These are phyloP conservation scores for Mycosarcoma maydis DNA, from an alignment of 1,284 basidiomycete species.

Conservation along the genomic window DNA sequence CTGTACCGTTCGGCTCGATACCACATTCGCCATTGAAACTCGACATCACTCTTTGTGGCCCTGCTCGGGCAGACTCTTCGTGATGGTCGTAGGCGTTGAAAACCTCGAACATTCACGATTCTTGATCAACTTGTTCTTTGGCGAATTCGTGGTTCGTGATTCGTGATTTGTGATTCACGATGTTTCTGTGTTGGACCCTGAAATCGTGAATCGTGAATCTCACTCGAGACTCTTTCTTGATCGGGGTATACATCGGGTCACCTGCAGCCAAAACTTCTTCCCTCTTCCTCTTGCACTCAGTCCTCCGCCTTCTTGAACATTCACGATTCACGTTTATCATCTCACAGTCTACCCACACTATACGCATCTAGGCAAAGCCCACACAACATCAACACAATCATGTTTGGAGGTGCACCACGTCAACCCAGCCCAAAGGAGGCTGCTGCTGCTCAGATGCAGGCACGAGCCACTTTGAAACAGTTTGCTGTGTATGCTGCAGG, in stretches of 20 bases:
- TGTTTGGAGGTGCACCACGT: constrained; percentile 48
- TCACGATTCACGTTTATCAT: background rate
- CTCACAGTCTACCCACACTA: background rate
- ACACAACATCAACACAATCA: too few relatives aligned
- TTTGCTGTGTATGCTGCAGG: constrained; percentile 37
- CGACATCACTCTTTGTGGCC: constrained; percentile 14
- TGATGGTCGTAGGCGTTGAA: too few relatives aligned
- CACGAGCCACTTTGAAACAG: constrained; percentile 24
- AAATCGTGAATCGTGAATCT: too few relatives aligned
- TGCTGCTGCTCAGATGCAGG: constrained; percentile 31
- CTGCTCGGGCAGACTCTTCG: too few relatives aligned
- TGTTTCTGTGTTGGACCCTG: background rate
- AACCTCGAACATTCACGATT: too few relatives aligned
- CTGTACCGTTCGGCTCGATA: background rate
- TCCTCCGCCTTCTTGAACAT: background rate
- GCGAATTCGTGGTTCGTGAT: too few relatives aligned
- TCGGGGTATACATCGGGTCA: too few relatives aligned
- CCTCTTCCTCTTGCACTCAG: background rate
- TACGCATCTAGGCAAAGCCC: too few relatives aligned
- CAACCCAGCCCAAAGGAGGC: constrained; percentile 31
- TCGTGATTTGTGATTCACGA: too few relatives aligned
- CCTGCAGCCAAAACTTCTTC: constrained; percentile 4
- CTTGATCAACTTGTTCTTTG: too few relatives aligned
- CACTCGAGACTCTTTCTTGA: too few relatives aligned
- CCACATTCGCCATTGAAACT: constrained; percentile 18